Evolutionary conservation across 2,329 filamentous ascomycete species (phyloP).

Genomic region (Torrubiella hemipterigena): DNA sequence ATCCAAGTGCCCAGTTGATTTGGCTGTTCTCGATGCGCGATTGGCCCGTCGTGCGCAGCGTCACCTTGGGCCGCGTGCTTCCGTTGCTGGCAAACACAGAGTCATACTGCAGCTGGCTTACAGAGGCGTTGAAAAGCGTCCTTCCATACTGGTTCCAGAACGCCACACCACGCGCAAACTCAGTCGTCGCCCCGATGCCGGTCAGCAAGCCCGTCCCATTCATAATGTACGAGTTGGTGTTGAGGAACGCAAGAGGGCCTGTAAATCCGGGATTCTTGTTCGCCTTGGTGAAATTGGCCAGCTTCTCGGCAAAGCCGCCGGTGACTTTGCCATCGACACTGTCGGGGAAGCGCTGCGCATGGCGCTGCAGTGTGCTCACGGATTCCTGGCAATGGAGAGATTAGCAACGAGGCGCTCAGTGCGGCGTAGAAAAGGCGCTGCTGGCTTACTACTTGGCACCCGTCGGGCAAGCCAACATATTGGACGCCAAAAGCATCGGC

Average conservation of each 20-base stretch:
- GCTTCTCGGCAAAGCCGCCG: constrained; percentile 33
- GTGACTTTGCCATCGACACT: constrained; percentile 37
- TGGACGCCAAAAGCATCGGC: constrained; percentile 32
- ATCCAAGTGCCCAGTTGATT: constrained; percentile 38
- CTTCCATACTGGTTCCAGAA: constrained; percentile 45
- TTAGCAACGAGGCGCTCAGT: not conserved
- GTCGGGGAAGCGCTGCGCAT: constrained; percentile 37
- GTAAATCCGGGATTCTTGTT: constrained; percentile 18
- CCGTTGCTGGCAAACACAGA: constrained; percentile 27
- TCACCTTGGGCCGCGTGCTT: constrained; percentile 32
- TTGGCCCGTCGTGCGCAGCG: constrained; percentile 41
- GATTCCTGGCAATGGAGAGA: constrained; percentile 21
- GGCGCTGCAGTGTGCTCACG: constrained; percentile 38
- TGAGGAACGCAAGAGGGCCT: constrained; percentile 39
- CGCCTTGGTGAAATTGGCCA: constrained; percentile 28
- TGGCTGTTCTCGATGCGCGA: constrained; percentile 41
- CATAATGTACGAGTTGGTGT: constrained; percentile 35
- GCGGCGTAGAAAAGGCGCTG: not conserved
- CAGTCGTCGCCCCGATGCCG: constrained; percentile 35
- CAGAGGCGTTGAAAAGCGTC: constrained; percentile 34
- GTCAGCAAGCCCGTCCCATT: constrained; percentile 28
- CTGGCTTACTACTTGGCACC: constrained; percentile 23
- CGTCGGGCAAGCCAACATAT: constrained; percentile 33
- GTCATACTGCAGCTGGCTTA: constrained; percentile 35
- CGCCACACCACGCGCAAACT: constrained; percentile 33